phyloP scores from a whole-genome alignment of 495 filamentous ascomycete genomes.

The Sporormia fimetaria region DNA sequence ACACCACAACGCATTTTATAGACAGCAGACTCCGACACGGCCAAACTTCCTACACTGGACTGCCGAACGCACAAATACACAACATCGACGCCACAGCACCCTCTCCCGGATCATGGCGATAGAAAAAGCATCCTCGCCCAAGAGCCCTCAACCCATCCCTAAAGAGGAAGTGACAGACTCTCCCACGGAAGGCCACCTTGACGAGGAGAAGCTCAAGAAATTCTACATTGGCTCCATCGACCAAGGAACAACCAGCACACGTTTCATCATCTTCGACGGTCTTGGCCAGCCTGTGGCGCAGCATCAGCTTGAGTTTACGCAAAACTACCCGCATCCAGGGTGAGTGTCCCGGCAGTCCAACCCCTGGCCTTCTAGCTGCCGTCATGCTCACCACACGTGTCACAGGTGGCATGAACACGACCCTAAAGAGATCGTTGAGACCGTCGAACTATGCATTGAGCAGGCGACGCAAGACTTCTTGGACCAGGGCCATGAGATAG shows the following conservation, averaged over 20 bases:
- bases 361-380: too few relatives aligned
- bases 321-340: conserved; percentile 83
- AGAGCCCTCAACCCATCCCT: conserved; percentile 17
- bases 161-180: conserved; percentile 10
- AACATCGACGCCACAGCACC: neutral
- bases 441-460: conserved; percentile 78
- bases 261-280: conserved; percentile 85
- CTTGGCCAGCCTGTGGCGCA: conserved; percentile 67
- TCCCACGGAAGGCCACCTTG: conserved; percentile 1
- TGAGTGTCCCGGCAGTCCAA: conserved; percentile 38
- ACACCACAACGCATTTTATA: too few relatives aligned
- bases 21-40: too few relatives aligned
- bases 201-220: conserved; percentile 24
- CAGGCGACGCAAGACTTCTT: conserved; percentile 64
- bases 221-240: conserved; percentile 67
- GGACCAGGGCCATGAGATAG: conserved; percentile 54
- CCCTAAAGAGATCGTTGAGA: conserved; percentile 63
- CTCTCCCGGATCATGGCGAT: conserved; percentile 9
- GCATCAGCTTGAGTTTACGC: conserved; percentile 86
- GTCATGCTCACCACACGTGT: conserved; percentile 6
- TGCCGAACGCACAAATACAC: too few relatives aligned
- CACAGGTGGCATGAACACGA: conserved; percentile 91
- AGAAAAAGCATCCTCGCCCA: conserved; percentile 8
- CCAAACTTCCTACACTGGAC: too few relatives aligned
- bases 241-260: conserved; percentile 84